Evolutionary conservation across 106 monocot genomes (phyloP), one percentile per base, ranked within the genome.

Genomic region (Dioscorea zingiberensis): DNA sequence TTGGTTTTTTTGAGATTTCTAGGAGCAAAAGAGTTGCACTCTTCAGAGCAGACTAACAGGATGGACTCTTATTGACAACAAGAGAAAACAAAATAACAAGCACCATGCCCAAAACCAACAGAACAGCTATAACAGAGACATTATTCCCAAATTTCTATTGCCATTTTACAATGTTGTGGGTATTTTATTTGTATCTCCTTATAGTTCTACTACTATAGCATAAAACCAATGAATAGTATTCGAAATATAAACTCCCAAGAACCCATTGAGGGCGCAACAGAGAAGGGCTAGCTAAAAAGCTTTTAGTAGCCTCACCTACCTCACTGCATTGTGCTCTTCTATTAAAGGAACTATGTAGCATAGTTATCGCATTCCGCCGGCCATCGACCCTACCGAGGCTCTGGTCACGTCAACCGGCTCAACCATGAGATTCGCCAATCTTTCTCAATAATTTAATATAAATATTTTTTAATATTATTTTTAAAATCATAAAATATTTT

Each of bases 41-140:
- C 59, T 38, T 65, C 48, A 54, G 58, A 30, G 44, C 10, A 25
- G 27, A 73, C 85, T 76, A 81, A 97, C 95, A 88, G 24, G 95
- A 69, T 25, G 88, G 83, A 58, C 78, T 24, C 45, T 64, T 81
- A 64, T 61, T 77, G 71, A 84, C 48, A 26, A 68, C 55, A 18
- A 80, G 32, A 49, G 83, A 88, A 21, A 85, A 26, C 17, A 85
- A 78, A 71, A 88, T 70, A 6, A 86, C 54, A 45, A 97, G 70
- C 69, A 97, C 69, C 64, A 88, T 61, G 19, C 81, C 79, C 25
- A 81, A 48, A 7, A 85, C 74, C 58, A 88, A 7, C 1, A 59
- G 85, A 46, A 71, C 22, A 9, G 81, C 58, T 44, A 67, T 19
- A 64, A 68, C n/a, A 13, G 65, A 75, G 25, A 81, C 19, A 12